Conservation (phyloP, 192 early-diverging fungal species). For the Rhizophagus prolifer region DNA sequence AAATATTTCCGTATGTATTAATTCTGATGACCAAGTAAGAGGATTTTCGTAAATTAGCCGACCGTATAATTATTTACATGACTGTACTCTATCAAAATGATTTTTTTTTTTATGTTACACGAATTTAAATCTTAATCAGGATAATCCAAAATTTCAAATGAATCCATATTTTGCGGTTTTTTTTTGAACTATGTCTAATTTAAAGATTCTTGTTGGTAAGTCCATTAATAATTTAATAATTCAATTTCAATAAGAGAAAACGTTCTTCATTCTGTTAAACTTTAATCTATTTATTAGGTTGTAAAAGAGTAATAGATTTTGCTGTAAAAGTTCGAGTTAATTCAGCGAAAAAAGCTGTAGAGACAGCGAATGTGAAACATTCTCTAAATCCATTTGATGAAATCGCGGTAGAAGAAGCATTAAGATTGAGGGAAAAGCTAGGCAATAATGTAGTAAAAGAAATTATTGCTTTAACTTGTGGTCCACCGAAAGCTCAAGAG, state of each 20-base stretch:
- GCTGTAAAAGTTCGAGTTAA: constrained; percentile 98
- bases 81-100: too few relatives aligned
- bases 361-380: constrained; percentile 92
- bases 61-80: too few relatives aligned
- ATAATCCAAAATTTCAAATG: too few relatives aligned
- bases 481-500: constrained; percentile 86
- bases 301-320: constrained; percentile 98
- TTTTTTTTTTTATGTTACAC: too few relatives aligned
- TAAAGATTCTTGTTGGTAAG: constrained; percentile 31
- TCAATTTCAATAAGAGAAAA: background rate
- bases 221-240: background rate
- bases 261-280: background rate
- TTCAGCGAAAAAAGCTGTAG: constrained; percentile 81
- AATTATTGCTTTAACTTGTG: constrained; percentile 87
- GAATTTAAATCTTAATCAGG: too few relatives aligned
- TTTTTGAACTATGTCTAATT: constrained; percentile 23
- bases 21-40: too few relatives aligned
- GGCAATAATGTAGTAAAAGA: constrained; percentile 60
- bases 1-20: too few relatives aligned
- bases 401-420: constrained; percentile 97
- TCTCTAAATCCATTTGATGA: constrained; percentile 99
- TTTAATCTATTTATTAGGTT: constrained; percentile 25
- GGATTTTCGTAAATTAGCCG: too few relatives aligned
- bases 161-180: too few relatives aligned
- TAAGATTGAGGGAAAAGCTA: constrained; percentile 85